A percentile compares a stretch with the other conserved stretches of the same genome.
Conservation (phyloP, 2,329 filamentous ascomycete genomes). For the Talaromyces sp. region DNA sequence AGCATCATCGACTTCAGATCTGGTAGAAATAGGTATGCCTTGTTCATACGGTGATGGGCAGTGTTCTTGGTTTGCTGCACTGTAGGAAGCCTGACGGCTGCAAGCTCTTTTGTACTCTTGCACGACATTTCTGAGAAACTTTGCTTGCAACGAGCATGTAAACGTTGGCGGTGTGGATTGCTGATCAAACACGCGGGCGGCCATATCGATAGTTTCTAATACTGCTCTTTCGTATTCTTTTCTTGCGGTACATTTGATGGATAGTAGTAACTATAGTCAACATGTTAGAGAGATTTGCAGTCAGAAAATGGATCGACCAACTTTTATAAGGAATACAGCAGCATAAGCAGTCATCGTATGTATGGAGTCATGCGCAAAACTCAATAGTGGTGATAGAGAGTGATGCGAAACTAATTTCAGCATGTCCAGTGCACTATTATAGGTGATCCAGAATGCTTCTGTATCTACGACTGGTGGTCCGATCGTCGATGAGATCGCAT, state of each 20-base stretch:
- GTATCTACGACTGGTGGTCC: slow-evolving; percentile 25
- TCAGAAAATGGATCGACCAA: not conserved
- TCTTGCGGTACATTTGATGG: not conserved
- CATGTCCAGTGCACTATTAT: slow-evolving; percentile 29
- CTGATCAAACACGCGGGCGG: not conserved
- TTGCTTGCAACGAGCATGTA: not conserved
- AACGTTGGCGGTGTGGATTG: not conserved
- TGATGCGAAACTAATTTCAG: slow-evolving; percentile 30
- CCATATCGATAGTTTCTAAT: not conserved
- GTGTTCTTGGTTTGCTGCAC: not conserved
- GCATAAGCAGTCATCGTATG: slow-evolving; percentile 44
- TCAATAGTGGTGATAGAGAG: slow-evolving; percentile 27
- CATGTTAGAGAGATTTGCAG: not conserved
- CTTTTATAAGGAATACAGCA: slow-evolving; percentile 22
- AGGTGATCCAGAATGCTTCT: slow-evolving; percentile 22
- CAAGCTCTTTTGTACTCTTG: not conserved
- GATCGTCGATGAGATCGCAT: not conserved
- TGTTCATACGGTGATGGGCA: not conserved
- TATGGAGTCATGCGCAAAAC: slow-evolving; percentile 41
- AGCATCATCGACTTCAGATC: not conserved
- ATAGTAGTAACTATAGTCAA: not conserved
- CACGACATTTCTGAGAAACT: not conserved
- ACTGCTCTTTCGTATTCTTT: not conserved
- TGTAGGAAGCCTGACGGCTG: not conserved
- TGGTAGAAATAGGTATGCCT: not conserved